Base-by-base conservation (phyloP, 306 rosid genomes). In the Leucaena leucocephala region DNA sequence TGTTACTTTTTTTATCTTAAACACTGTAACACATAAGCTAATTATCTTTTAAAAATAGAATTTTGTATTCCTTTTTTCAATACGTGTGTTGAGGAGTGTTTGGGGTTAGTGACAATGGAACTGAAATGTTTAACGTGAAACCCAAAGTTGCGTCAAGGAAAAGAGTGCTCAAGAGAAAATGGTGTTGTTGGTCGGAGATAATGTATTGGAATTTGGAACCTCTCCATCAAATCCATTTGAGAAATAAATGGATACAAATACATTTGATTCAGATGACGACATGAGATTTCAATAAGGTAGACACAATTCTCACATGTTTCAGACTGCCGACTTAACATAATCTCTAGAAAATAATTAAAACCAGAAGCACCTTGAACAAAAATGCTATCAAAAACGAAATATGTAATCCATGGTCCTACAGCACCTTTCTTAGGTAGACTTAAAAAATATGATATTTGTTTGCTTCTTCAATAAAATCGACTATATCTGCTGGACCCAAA, bases 401-500 rank as follows among this genome's bases (percentile, higher is more conserved):
- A 67, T 70, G 76, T 49, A 76, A 86, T 82, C 78, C 78, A 77
- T 72, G 86, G 85, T 80, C 74, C 75, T 81, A 75, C 69, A 68
- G 50, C 75, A 81, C 76, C 75, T 81, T 48, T 76, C 79, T 44
- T 71, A 77, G 84, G 71, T 55, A 50, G 76, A 81, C 85, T 77
- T 76, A 19, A 71, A 83, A 80, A 85, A 78, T 81, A 77, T 76
- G 83, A 80, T 76, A 52, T 74, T 62, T 73, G 82, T 77, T 82
- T 80, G 40, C 16, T 59, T 34, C 76, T 40, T 22, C 57, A 22
- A 68, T 58, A 35, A 76, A 80, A 44, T 75, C 42, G 68, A 76
- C 88, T 75, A 79, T 71, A 77, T 85, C 83, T 39, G 43, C 7
- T 81, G 82, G 76, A 85, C 82, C 82, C 88, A 88, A 91, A 91